Conservation (phyloP, 192 early-diverging fungal genomes). For the Backusella sp. region DNA sequence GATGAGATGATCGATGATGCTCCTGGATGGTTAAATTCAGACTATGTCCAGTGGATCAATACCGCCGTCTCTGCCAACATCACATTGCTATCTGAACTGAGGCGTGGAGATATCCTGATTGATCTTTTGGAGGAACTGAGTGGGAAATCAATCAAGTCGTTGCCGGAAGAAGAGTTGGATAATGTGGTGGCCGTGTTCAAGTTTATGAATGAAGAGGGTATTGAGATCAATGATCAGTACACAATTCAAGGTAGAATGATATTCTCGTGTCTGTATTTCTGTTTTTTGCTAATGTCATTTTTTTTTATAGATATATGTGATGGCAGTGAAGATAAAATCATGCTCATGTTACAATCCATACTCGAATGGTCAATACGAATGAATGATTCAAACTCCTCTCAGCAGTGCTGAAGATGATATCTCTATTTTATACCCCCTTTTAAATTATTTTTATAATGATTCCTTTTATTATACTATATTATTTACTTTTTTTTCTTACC, state of each 20-base stretch:
- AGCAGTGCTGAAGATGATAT: not conserved
- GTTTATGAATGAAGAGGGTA: slow-evolving; percentile 52
- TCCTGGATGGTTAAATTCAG: slow-evolving; percentile 29
- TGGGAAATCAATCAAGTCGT: slow-evolving; percentile 42
- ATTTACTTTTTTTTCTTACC: not conserved
- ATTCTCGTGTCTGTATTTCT: not conserved
- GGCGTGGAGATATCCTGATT: slow-evolving; percentile 48
- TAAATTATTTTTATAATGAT: not conserved
- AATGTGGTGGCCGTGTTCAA: slow-evolving; percentile 50
- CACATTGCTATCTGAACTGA: slow-evolving; percentile 37
- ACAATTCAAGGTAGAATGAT: slow-evolving; percentile 47
- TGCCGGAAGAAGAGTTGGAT: slow-evolving; percentile 47
- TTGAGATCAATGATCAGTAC: slow-evolving; percentile 44
- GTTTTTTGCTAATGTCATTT: not conserved
- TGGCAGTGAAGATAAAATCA: slow-evolving; percentile 38
- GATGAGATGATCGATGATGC: not conserved
- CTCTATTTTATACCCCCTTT: not conserved
- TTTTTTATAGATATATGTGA: slow-evolving; percentile 30
- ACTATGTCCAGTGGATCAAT: slow-evolving; percentile 54
- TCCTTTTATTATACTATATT: not conserved
- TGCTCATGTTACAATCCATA: slow-evolving; percentile 36
- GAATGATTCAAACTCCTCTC: not conserved
- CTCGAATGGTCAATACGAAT: slow-evolving; percentile 12
- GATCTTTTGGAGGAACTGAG: slow-evolving; percentile 46
- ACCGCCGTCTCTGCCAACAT: slow-evolving; percentile 26